Base-by-base conservation (phyloP, 192 early-diverging fungal species). In the Gaertneriomyces semiglobifer region DNA sequence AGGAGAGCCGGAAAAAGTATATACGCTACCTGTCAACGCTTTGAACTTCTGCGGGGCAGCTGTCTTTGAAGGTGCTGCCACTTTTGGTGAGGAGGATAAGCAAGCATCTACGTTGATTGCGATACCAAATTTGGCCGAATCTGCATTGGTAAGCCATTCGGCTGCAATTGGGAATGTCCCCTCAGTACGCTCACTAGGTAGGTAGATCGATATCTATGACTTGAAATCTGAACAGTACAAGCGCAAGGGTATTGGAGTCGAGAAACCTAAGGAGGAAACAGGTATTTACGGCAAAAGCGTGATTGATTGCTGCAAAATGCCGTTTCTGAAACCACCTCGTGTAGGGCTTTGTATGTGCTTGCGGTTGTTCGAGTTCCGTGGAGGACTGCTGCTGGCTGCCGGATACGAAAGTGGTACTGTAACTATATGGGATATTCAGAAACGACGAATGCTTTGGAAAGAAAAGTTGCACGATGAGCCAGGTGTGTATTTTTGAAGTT, bases 21-120 rank as follows among this genome's bases (percentile, higher is more conserved):
- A 47, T 25, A 71, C 62, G 9, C 33, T 71, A 11, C 62, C 47
- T n/a, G 69, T 71, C 54, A 71, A 71, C 56, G 63, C 69, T n/a
- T 41, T 71, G 0, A 71, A 71, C 43, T 71, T 64, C 52, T 71
- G 69, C 46, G 53, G 20, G 14, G 44, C 58, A 6, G 25, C 69
- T n/a, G 11, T 70, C 14, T 68, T 9, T 2, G 7, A 6, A 48
- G 11, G 8, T 7, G 39, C 47, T 44, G 38, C 18, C 25, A 33
- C 25, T 33, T 33, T 33, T 33, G 25, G 25, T 33, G 25, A 33
- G 2, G 33, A 9, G 4, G 44, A 11, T n/a, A 56, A 48, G 4
- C 33, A 43, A 16, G 11, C 47, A 14, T 19, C 19, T 11, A 58
- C 56, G 10, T 56, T 66, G 2, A 12, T 66, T 40, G 65, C 65